Percentiles rank a stretch among this genome's conserved stretches.
phyloP scores from a whole-genome alignment of 148 eudicot genomes.

The Simmondsia chinensis region DNA sequence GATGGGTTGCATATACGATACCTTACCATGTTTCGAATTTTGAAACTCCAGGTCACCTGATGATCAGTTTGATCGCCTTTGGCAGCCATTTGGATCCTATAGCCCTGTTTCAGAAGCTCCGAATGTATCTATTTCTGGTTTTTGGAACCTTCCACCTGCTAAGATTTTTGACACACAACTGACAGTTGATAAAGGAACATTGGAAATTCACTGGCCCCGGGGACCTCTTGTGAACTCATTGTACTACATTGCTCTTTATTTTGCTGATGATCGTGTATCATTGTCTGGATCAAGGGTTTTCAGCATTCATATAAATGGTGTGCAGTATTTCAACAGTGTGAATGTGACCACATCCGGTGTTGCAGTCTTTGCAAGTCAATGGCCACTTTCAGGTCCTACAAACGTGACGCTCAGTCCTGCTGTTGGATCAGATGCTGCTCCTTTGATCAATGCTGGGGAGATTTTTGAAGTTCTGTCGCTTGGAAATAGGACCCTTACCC shows the following conservation, averaged over 20 bases:
- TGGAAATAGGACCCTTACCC: constrained; percentile 59
- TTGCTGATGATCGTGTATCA: constrained; percentile 55
- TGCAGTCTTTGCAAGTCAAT: constrained; percentile 60
- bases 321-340: constrained; percentile 37
- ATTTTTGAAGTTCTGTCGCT: constrained; percentile 40
- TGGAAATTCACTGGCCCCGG: constrained; percentile 72
- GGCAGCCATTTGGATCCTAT: constrained; percentile 72
- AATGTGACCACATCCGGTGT: constrained; percentile 54
- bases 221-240: constrained; percentile 42
- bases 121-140: constrained; percentile 56
- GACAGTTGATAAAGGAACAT: constrained; percentile 23
- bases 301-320: constrained; percentile 56
- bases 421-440: constrained; percentile 51
- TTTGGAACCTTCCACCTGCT: constrained; percentile 85
- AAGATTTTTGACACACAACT: constrained; percentile 63
- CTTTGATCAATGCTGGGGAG: constrained; percentile 85
- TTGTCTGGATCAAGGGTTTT: constrained; percentile 37
- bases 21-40: not conserved
- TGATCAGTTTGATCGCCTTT: constrained; percentile 78
- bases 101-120: constrained; percentile 25
- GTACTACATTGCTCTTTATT: constrained; percentile 81
- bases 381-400: constrained; percentile 79
- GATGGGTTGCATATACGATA: not conserved
- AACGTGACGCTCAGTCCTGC: constrained; percentile 50
- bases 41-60: constrained; percentile 65